Percentiles rank a stretch among this genome's conserved stretches.
Conservation (phyloP, 2,329 filamentous ascomycete species). For the Sporothrix curviconia region DNA sequence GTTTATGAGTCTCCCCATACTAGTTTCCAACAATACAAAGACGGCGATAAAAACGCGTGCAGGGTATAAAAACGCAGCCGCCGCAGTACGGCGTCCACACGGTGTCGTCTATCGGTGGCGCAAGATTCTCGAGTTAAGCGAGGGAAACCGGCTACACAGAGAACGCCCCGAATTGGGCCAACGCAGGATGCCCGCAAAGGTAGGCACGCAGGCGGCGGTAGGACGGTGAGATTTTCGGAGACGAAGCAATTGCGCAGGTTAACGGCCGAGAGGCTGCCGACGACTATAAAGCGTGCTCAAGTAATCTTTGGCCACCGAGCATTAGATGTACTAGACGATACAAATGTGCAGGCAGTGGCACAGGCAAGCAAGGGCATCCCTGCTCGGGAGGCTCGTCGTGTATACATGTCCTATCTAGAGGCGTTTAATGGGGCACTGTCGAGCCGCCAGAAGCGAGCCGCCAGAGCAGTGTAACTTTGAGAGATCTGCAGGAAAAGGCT, state of each 20-base stretch:
- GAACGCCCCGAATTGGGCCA: not conserved
- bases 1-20: too few relatives aligned
- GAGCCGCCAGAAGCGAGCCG: slow-evolving; percentile 6
- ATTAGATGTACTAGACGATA: not conserved
- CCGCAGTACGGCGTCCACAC: too few relatives aligned
- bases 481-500: too few relatives aligned
- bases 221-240: not conserved
- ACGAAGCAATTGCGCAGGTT: not conserved
- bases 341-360: not conserved
- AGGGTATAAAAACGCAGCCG: too few relatives aligned
- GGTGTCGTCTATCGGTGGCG: not conserved
- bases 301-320: not conserved
- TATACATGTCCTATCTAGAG: not conserved
- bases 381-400: not conserved
- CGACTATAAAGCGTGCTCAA: not conserved
- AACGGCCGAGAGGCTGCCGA: slow-evolving; percentile 13
- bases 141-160: slow-evolving; percentile 7
- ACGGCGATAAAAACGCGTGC: too few relatives aligned
- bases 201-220: not conserved
- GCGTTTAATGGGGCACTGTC: not conserved
- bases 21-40: too few relatives aligned
- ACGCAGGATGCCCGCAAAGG: not conserved
- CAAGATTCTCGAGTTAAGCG: slow-evolving; percentile 8
- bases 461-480: not conserved
- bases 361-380: slow-evolving; percentile 5